Evolutionary conservation across 805 yeast genomes (phyloP).

Genomic region (Lachancea sp.): DNA sequence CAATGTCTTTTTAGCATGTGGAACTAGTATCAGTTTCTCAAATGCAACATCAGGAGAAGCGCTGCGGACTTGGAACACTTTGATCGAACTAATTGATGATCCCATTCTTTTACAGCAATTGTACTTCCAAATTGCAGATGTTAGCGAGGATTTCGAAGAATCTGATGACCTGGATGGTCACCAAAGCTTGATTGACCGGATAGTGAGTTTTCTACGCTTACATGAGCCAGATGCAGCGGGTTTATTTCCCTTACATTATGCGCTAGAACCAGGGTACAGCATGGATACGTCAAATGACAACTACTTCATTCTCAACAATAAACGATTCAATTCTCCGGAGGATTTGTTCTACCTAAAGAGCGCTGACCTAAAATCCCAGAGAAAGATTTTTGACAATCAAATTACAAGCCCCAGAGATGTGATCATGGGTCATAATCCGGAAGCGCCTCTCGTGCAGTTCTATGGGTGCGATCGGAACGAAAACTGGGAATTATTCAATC

Average conservation of each 20-base stretch:
- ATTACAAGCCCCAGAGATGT: conserved; percentile 49
- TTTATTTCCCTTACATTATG: conserved; percentile 15
- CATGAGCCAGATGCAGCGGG: conserved; percentile 12
- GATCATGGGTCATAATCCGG: conserved; percentile 44
- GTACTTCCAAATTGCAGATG: conserved; percentile 6
- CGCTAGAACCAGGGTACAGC: conserved; percentile 16
- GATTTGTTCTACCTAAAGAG: conserved; percentile 78
- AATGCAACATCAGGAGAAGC: conserved; percentile 1
- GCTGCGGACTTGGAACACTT: conserved; percentile 7
- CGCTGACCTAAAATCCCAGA: conserved; percentile 29
- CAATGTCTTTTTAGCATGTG: not conserved
- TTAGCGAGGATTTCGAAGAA: conserved; percentile 8
- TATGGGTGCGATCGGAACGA: conserved; percentile 58
- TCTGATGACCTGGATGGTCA: conserved; percentile 8
- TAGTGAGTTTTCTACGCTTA: not conserved
- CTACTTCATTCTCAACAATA: conserved; percentile 24
- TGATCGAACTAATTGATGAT: conserved; percentile 2
- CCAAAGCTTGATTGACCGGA: conserved; percentile 1
- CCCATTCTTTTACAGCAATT: conserved; percentile 2
- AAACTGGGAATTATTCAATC: conserved; percentile 51
- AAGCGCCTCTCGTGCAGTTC: conserved; percentile 52
- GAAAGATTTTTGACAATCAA: conserved; percentile 14
- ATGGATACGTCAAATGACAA: conserved; percentile 7
- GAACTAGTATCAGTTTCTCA: not conserved
- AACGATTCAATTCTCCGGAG: conserved; percentile 52